A percentile compares a stretch with the other conserved stretches of the same genome.
These are phyloP conservation scores for Serendipita sp. DNA, from an alignment of 768 basidiomycete species.

Conservation along the genomic window DNA sequence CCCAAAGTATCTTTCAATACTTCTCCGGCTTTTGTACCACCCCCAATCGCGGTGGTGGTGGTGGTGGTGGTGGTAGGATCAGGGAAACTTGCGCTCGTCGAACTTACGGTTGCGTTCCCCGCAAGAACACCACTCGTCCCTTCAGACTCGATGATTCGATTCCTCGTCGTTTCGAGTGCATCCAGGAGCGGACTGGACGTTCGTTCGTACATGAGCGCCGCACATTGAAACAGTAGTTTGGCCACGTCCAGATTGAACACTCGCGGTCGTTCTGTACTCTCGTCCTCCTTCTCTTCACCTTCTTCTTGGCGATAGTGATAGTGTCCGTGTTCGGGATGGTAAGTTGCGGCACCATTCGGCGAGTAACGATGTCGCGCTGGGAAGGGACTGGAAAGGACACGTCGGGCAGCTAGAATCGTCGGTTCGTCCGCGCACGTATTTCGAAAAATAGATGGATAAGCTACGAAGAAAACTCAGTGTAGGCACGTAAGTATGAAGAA, in stretches of 20 bases:
- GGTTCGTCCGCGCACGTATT: slow-evolving; percentile 12
- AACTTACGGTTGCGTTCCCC: too few relatives aligned
- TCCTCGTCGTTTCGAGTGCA: slow-evolving; percentile 10
- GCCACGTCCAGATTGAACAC: slow-evolving; percentile 15
- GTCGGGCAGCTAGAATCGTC: slow-evolving; percentile 9
- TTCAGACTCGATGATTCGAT: not conserved
- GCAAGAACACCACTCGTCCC: too few relatives aligned
- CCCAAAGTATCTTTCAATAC: slow-evolving; percentile 10
- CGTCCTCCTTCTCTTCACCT: too few relatives aligned
- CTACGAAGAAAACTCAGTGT: not conserved
- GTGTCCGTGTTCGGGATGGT: not conserved
- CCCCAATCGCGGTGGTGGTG: not conserved
- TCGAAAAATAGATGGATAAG: slow-evolving; percentile 12
- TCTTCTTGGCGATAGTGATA: slow-evolving; percentile 1
- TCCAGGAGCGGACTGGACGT: slow-evolving; percentile 11
- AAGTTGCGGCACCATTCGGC: too few relatives aligned
- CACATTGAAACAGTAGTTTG: slow-evolving; percentile 15
- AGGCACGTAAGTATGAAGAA: not conserved
- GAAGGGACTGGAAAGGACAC: slow-evolving; percentile 10
- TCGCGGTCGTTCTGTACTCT: slow-evolving; percentile 7
- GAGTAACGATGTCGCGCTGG: not conserved
- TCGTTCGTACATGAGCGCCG: slow-evolving; percentile 15
- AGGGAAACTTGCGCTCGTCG: not conserved
- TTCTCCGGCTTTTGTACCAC: slow-evolving; percentile 8
- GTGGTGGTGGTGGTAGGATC: not conserved